Evolutionary conservation across 1,139 yeast genomes (phyloP), one percentile per base, ranked within the genome.

Genomic region (Yueomyces sp.): DNA sequence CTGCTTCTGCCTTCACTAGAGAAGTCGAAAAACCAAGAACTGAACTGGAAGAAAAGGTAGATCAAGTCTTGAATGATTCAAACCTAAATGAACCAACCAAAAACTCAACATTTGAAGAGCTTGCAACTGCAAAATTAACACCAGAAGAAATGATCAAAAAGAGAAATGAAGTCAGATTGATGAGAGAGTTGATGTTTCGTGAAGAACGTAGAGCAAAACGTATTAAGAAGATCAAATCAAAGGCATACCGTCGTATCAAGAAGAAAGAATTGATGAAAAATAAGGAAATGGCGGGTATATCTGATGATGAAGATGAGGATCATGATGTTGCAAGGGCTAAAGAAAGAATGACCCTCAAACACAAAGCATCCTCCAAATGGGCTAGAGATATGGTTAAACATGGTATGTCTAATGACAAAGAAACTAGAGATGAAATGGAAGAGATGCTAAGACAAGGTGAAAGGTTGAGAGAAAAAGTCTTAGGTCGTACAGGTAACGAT

Each of bases 111-210:
- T 89, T 87, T 62, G 96, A 91, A 61, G 87, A 89, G 46, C 73
- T 86, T 38, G 91, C 86, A 11, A 75, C 81, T n/a, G 86, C 93
- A 2, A 80, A 82, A 53, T 64, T 91, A 60, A 72, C 93, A 0
- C 75, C 82, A 29, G 95, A 83, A 49, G 98, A 93, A 42, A 66
- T 89, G 66, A 68, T 70, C 47, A 76, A 79, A 57, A 75, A 95
- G 50, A 81, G 94, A 11, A 75, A 77, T 45, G 96, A 91, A 62
- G 72, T 91, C 51, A 74, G 97, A 53, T 65, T 82, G 56, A 87
- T 87, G 96, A 75, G 98, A 50, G 98, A 91, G 57, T 73, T 91
- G 49, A 85, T 91, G 95, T 91, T 87, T 65, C 75, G 97, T 57
- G 96, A 91, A 56, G 96, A 91, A 66, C 76, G 80, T 56, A 81